Base-by-base conservation (phyloP, 1,284 basidiomycete genomes). In the Leccinum fallax region DNA sequence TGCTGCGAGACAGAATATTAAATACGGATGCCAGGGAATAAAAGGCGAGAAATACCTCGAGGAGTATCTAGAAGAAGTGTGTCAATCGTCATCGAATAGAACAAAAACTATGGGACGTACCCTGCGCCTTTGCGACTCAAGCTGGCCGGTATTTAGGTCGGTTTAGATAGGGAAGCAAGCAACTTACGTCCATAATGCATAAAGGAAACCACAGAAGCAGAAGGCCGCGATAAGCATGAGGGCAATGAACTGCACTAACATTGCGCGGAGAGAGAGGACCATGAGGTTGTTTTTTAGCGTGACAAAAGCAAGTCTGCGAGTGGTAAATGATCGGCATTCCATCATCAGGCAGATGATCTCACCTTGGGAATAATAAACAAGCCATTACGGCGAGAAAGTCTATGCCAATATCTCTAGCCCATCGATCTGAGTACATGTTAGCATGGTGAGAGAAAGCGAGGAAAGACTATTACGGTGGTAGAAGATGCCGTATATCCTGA, bases 211-310 rank as follows among this genome's bases (percentile, higher is more conserved):
- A 46, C 84, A 86, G 69, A 94, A 94, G 72, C 94, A 96, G 74
- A 95, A 95, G 1, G 86, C 86, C 3, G 95, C 95, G 26, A 97
- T 92, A 43, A 89, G 73, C 92, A 97, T 95, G 51, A 97, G 80
- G 26, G 85, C 77, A 19, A 84, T 75, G 69, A 95, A 94, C 70
- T 93, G 89, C 62, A 86, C 78, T 59, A 93, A 85, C 90, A 94
- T 93, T 0, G 90, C 90, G 21, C 92, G 85, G 36, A 94, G 77
- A 8, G 90, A 88, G 13, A 91, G 79, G 24, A 92, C 88, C 85
- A 92, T 89, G 24, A 97, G 80, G 69, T 94, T 97, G 72, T 95
- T 87, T 68, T 89, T 89, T 19, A 97, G 78, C 0, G 92, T 94
- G 7, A 95, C 93, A 69, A 97, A 97, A 3, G 92, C 94, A 49